Percentiles rank a stretch among this genome's conserved stretches.
Evolutionary conservation across 768 basidiomycete genomes (phyloP).

Genomic region (Leccinum pellstonianum): DNA sequence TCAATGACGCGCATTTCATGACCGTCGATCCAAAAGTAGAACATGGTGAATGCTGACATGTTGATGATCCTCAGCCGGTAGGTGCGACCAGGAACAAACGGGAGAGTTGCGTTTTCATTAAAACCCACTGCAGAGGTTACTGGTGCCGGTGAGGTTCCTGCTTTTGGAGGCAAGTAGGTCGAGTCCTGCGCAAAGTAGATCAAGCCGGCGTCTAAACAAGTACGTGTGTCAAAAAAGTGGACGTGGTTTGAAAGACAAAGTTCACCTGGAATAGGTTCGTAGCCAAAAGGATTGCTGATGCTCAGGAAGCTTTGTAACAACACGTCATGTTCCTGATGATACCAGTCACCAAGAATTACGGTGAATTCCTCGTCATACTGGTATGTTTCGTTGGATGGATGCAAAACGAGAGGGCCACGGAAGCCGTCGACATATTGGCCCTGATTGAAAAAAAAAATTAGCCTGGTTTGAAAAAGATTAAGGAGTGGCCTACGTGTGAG

Average conservation of each 20-base stretch:
- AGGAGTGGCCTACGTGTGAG: slow-evolving; percentile 35
- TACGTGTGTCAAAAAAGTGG: background rate
- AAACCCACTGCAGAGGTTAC: slow-evolving; percentile 67
- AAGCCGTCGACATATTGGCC: slow-evolving; percentile 94
- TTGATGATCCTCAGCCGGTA: slow-evolving; percentile 90
- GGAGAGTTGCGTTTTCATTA: slow-evolving; percentile 83
- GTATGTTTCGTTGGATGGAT: slow-evolving; percentile 62
- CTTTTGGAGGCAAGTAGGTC: slow-evolving; percentile 62
- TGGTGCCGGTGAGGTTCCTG: slow-evolving; percentile 45
- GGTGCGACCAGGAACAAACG: slow-evolving; percentile 81
- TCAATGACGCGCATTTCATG: slow-evolving; percentile 85
- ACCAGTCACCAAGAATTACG: slow-evolving; percentile 88
- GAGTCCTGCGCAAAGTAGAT: slow-evolving; percentile 82
- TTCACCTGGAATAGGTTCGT: slow-evolving; percentile 84
- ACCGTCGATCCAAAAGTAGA: slow-evolving; percentile 89
- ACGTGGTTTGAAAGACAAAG: background rate
- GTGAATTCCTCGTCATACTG: slow-evolving; percentile 90
- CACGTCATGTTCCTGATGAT: slow-evolving; percentile 69
- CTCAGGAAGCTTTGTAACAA: slow-evolving; percentile 68
- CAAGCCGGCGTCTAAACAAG: slow-evolving; percentile 61
- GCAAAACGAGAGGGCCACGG: slow-evolving; percentile 81
- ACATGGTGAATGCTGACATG: slow-evolving; percentile 67
- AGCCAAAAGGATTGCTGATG: slow-evolving; percentile 75
- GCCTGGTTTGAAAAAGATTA: background rate
- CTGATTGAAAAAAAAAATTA: slow-evolving; percentile 31